phyloP scores from a whole-genome alignment of 2,329 filamentous ascomycete genomes.

The Alternaria atra region DNA sequence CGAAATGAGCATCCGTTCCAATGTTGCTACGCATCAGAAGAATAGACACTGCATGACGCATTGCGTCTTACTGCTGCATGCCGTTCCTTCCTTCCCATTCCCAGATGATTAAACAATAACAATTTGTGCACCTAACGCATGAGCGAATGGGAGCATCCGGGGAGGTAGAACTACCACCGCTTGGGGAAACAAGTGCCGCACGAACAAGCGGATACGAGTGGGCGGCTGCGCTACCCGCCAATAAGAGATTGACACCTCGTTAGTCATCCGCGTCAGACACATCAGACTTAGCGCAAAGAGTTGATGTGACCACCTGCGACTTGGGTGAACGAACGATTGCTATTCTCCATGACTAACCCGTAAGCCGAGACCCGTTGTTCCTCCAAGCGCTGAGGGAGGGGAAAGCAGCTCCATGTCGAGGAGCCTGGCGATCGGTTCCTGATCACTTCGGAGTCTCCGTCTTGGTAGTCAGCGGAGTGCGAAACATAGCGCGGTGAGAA shows the following conservation, averaged over 20 bases:
- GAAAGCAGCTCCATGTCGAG: slow-evolving; percentile 6
- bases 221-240: background rate
- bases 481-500: slow-evolving; percentile 18
- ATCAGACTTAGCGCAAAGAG: background rate
- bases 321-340: slow-evolving; percentile 3
- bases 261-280: background rate
- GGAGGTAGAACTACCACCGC: background rate
- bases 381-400: background rate
- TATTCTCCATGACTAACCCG: slow-evolving; percentile 1
- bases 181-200: slow-evolving; percentile 2
- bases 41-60: background rate
- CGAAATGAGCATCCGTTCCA: background rate
- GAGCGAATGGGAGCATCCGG: slow-evolving; percentile 8
- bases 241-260: background rate
- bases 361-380: slow-evolving; percentile 1
- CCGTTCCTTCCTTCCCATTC: background rate
- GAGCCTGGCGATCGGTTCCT: slow-evolving; percentile 12
- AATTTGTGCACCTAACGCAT: background rate
- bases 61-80: background rate
- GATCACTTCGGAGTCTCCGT: slow-evolving; percentile 8
- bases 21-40: background rate
- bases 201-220: slow-evolving; percentile 5
- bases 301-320: background rate
- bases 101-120: background rate
- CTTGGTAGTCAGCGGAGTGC: slow-evolving; percentile 11